Base-by-base conservation (phyloP, 805 yeast genomes). In the Schwanniomyces occidentalis region DNA sequence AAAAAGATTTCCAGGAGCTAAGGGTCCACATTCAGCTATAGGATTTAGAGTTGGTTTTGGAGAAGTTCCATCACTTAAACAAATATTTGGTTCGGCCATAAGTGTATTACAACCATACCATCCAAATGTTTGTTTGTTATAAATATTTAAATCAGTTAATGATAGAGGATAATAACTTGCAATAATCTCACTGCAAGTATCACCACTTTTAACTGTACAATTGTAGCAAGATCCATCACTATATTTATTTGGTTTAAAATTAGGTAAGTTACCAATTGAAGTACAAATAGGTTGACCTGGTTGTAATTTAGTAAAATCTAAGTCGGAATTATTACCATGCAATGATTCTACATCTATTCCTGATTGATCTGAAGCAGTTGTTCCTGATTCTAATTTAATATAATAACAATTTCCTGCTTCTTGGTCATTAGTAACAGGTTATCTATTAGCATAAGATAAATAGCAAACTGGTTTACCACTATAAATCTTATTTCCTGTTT, bases 21-120 rank as follows among this genome's bases (percentile, higher is more conserved):
- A 22, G 3, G 52, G 52, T 7, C 53, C 53, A 41, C 53, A 49
- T 30, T 40, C 43, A 5, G 53, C 52, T 16, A 29, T 30, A 6
- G 42, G 38, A 27, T 40, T 27, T 4, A 42, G 17, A 4, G 38
- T 24, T 4, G 53, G 53, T 25, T 29, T 39, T 15, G 52, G 52
- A 16, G 49, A 37, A 8, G 42, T 45, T 13, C 53, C 53, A 13
- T 16, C 16, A 28, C 44, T 40, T 13, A 49, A 32, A 29, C 51
- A 49, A 6, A 49, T 38, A 9, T 22, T 32, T 9, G 31, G 34
- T 14, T 40, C 45, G 1, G 8, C 26, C 16, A 16, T 28, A 20
- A 32, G 35, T 9, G 24, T 14, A 2, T 42, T 16, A 4, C 53
- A 49, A 7, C 53, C n/a, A 15, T 27, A 13, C 54, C 54, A 49